Base-by-base conservation (phyloP, 257 asterid genomes). In the Penstemon eatonii region DNA sequence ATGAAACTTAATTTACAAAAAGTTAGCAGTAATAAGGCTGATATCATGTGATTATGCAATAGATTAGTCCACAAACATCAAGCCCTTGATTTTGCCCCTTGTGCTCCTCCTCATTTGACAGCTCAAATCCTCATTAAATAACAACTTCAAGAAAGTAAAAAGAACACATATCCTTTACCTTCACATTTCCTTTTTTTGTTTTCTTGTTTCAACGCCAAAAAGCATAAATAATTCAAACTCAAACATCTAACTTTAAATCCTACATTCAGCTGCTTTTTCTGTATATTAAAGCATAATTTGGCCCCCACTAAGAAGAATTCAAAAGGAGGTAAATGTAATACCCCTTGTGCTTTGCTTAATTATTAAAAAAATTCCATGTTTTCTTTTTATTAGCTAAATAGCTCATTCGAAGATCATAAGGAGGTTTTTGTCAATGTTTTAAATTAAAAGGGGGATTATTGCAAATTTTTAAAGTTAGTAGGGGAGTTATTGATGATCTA, bases 241-340 rank as follows among this genome's bases (percentile, higher is more conserved):
- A 70, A 60, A 68, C 73, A 77, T 62, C 76, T 44, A 70, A 45
- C 89, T 79, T 81, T 73, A 78, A 13, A 68, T 61, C 77, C 76
- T 44, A 72, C 62, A 68, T 64, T 56, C 58, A 46, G 9, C 75
- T 71, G 33, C 88, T 81, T 81, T 83, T 55, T 59, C 65, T 68
- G 63, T 65, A 76, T 67, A 68, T 56, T 43, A 19, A 64, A 74
- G 57, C 63, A 79, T 43, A 51, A 62, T 25, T 5, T 52, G 87
- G 74, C 61, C 87, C 80, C 90, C 83, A 79, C 79, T 50, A 60
- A 36, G 58, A 60, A 36, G 58, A 73, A 76, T 62, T 80, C 78
- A 78, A 85, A 86, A 84, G 85, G 33, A 25, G 0, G 2, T 25
- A 25, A 25, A 25, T 25, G 33, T 2, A 25, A 25, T 2, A 25